phyloP scores from a whole-genome alignment of 805 yeast species.

The Candida silvicultrix region DNA sequence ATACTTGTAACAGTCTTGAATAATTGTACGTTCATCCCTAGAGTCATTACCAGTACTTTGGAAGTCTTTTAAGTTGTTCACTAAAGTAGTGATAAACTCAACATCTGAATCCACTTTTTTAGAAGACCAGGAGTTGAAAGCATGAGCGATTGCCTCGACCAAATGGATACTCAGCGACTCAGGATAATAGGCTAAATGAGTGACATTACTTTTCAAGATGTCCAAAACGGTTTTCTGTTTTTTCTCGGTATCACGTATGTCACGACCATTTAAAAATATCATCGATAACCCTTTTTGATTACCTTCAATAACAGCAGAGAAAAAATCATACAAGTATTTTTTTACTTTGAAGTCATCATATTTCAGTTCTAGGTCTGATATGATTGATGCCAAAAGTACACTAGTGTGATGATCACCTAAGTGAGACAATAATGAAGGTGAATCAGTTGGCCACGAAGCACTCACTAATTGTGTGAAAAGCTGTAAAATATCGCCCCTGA shows the following conservation, averaged over 20 bases:
- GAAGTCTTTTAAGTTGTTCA: slow-evolving; percentile 31
- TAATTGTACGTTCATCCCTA: slow-evolving; percentile 11
- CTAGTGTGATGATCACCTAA: slow-evolving; percentile 62
- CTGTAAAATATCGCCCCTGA: slow-evolving; percentile 47
- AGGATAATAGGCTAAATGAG: slow-evolving; percentile 48
- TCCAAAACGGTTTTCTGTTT: slow-evolving; percentile 39
- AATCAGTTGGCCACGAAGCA: slow-evolving; percentile 49
- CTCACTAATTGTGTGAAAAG: slow-evolving; percentile 52
- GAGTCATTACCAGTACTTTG: slow-evolving; percentile 13
- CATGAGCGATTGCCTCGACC: slow-evolving; percentile 66
- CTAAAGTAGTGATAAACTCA: slow-evolving; percentile 26
- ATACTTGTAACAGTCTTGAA: slow-evolving; percentile 44
- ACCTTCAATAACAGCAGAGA: slow-evolving; percentile 62
- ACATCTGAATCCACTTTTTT: slow-evolving; percentile 38
- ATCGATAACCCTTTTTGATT: slow-evolving; percentile 76
- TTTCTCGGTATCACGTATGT: slow-evolving; percentile 10
- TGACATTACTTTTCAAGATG: slow-evolving; percentile 48
- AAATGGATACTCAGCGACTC: slow-evolving; percentile 59
- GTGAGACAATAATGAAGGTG: slow-evolving; percentile 79
- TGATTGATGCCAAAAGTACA: slow-evolving; percentile 52
- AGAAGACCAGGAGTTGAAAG: slow-evolving; percentile 74
- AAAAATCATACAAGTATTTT: slow-evolving; percentile 52
- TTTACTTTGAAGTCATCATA: slow-evolving; percentile 48
- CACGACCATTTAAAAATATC: slow-evolving; percentile 55
- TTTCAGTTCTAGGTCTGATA: slow-evolving; percentile 51